Percentiles rank a stretch among this genome's conserved stretches.
Conservation (phyloP, 2,329 filamentous ascomycete genomes). For the Neocatenulostroma microsporum region DNA sequence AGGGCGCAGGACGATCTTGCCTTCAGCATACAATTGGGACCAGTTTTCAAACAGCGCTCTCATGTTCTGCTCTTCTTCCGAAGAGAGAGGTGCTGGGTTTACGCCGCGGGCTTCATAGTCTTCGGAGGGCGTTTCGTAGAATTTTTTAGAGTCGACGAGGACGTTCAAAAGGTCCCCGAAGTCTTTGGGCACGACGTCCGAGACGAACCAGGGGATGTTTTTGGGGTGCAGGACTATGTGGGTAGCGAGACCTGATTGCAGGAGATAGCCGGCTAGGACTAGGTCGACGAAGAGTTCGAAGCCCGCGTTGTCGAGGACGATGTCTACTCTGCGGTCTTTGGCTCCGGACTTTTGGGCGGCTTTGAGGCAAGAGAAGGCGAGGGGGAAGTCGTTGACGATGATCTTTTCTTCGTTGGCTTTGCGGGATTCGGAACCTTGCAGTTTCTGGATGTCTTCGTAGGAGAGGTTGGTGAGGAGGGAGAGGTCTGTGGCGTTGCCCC, state of each 20-base stretch:
- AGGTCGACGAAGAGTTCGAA: slow-evolving; percentile 97
- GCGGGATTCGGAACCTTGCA: slow-evolving; percentile 80
- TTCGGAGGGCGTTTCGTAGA: slow-evolving; percentile 69
- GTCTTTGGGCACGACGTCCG: slow-evolving; percentile 81
- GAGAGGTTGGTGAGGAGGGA: slow-evolving; percentile 82
- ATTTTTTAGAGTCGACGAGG: slow-evolving; percentile 65
- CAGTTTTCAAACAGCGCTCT: slow-evolving; percentile 75
- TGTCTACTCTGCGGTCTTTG: slow-evolving; percentile 70
- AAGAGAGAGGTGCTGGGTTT: slow-evolving; percentile 54
- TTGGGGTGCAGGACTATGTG: slow-evolving; percentile 86
- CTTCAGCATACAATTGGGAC: slow-evolving; percentile 71
- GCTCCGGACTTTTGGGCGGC: slow-evolving; percentile 56
- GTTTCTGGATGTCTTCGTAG: slow-evolving; percentile 93
- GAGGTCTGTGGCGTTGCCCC: slow-evolving; percentile 94
- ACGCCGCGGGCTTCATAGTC: slow-evolving; percentile 51
- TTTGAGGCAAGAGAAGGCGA: slow-evolving; percentile 62
- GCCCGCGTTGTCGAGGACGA: slow-evolving; percentile 93
- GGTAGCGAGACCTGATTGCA: slow-evolving; percentile 77
- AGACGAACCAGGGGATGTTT: slow-evolving; percentile 96
- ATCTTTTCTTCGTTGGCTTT: slow-evolving; percentile 89
- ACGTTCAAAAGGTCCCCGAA: slow-evolving; percentile 75
- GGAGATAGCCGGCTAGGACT: slow-evolving; percentile 80
- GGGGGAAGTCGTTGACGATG: slow-evolving; percentile 71
- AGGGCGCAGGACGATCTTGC: slow-evolving; percentile 71
- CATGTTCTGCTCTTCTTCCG: slow-evolving; percentile 60